A percentile compares a stretch with the other conserved stretches of the same genome.
These are phyloP conservation scores for Penicillium crystallinum DNA, from an alignment of 495 filamentous ascomycete genomes.

Conservation along the genomic window DNA sequence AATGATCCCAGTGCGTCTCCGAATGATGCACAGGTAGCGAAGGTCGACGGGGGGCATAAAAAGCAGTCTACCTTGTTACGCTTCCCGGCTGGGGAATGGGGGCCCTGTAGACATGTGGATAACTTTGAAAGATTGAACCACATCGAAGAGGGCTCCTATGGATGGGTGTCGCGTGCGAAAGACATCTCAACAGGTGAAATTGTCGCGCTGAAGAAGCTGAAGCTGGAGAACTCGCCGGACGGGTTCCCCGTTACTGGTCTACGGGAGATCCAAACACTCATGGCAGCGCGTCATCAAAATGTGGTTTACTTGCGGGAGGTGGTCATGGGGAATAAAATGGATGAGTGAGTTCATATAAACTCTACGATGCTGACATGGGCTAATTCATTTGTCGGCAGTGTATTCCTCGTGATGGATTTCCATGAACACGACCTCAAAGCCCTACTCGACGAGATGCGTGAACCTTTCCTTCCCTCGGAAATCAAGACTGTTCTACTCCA, in stretches of 20 bases:
- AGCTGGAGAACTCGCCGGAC: conserved; percentile 77
- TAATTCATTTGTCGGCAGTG: conserved; percentile 44
- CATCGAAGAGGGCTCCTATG: conserved; percentile 96
- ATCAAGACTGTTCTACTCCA: conserved; percentile 86
- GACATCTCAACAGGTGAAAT: conserved; percentile 77
- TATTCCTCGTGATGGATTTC: conserved; percentile 97
- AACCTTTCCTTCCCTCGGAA: conserved; percentile 90
- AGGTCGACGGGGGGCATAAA: conserved; percentile 19
- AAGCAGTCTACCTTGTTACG: conserved; percentile 52
- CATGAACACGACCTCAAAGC: conserved; percentile 96
- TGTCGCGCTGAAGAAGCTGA: conserved; percentile 90
- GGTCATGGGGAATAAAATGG: conserved; percentile 73
- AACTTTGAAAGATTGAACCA: conserved; percentile 90
- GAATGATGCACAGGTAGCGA: conserved; percentile 27
- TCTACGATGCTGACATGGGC: neutral
- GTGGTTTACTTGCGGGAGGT: conserved; percentile 79
- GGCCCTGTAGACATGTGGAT: conserved; percentile 73
- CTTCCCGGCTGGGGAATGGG: conserved; percentile 65
- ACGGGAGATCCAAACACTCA: conserved; percentile 76
- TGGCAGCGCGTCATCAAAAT: conserved; percentile 63
- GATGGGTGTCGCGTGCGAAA: conserved; percentile 82
- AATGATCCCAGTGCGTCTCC: conserved; percentile 32
- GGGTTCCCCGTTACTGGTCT: conserved; percentile 91
- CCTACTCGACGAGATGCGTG: conserved; percentile 86
- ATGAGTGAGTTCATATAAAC: conserved; percentile 53